Conservation (phyloP, 495 filamentous ascomycete genomes). For the Neurospora tetraspora region DNA sequence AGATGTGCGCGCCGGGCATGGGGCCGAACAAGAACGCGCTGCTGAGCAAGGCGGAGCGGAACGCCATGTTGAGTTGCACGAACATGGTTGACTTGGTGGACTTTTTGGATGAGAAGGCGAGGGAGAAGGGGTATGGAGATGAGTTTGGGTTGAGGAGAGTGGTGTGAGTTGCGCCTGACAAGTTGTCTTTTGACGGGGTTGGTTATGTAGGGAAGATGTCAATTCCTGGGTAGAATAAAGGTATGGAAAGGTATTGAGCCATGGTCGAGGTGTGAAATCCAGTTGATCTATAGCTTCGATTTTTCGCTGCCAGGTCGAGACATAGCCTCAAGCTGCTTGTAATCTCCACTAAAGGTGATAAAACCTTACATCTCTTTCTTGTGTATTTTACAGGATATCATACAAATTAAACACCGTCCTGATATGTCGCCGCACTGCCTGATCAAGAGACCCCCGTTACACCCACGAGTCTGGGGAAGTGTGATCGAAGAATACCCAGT, state of each 20-base stretch:
- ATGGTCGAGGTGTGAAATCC: not conserved
- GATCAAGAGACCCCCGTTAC: not conserved
- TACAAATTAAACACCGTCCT: not conserved
- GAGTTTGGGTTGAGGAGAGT: conserved; percentile 4
- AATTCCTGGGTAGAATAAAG: not conserved
- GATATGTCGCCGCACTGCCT: not conserved
- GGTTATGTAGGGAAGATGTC: not conserved
- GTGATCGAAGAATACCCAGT: not conserved
- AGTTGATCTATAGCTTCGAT: not conserved
- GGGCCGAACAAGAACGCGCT: conserved; percentile 34
- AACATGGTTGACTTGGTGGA: conserved; percentile 51
- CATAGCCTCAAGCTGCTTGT: not conserved
- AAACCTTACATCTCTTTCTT: not conserved
- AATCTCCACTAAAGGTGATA: not conserved
- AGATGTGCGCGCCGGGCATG: conserved; percentile 51
- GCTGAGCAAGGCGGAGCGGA: conserved; percentile 42
- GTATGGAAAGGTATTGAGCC: not conserved
- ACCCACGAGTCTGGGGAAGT: not conserved
- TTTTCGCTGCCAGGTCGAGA: not conserved
- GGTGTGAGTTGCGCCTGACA: not conserved
- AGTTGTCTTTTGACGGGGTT: not conserved
- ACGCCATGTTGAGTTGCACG: conserved; percentile 35
- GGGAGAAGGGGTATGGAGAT: conserved; percentile 13
- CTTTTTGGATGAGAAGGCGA: conserved; percentile 43
- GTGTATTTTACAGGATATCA: not conserved